Conservation (phyloP, 169 alveolate species). For the Hepatocystis sp. region DNA sequence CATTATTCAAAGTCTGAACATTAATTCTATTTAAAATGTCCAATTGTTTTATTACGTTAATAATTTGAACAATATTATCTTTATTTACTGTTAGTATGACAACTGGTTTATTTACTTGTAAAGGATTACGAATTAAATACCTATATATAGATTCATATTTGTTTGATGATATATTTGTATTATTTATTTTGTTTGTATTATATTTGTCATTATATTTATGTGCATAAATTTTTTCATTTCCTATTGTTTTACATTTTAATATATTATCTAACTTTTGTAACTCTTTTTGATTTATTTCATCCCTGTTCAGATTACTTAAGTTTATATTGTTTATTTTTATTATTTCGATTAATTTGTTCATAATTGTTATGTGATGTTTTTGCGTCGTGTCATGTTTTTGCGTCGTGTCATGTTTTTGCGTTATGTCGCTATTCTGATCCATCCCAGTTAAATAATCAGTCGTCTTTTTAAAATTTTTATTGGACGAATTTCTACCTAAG, state of each 20-base stretch:
- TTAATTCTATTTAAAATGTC: conserved; percentile 82
- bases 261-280: conserved; percentile 31
- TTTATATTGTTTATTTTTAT: conserved; percentile 46
- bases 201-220: no score
- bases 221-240: background rate
- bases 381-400: background rate
- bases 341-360: conserved; percentile 65
- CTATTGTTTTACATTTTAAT: conserved; percentile 6
- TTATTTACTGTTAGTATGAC: conserved; percentile 82
- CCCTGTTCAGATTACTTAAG: conserved; percentile 42
- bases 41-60: conserved; percentile 67
- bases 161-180: background rate
- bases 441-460: background rate
- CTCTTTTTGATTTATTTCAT: conserved; percentile 14
- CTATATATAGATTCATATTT: conserved; percentile 30
- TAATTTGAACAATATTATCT: conserved; percentile 81
- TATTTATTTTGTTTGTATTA: no score
- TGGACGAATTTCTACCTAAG: conserved; percentile 1
- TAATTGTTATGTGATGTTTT: conserved; percentile 14
- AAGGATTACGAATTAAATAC: conserved; percentile 35
- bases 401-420: background rate
- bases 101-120: conserved; percentile 57
- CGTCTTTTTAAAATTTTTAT: background rate
- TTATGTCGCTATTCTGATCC: background rate
- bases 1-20: conserved; percentile 81